Evolutionary conservation across 345 rosid genomes (phyloP), one percentile per base, ranked within the genome.

Genomic region (Kernera saxatilis): DNA sequence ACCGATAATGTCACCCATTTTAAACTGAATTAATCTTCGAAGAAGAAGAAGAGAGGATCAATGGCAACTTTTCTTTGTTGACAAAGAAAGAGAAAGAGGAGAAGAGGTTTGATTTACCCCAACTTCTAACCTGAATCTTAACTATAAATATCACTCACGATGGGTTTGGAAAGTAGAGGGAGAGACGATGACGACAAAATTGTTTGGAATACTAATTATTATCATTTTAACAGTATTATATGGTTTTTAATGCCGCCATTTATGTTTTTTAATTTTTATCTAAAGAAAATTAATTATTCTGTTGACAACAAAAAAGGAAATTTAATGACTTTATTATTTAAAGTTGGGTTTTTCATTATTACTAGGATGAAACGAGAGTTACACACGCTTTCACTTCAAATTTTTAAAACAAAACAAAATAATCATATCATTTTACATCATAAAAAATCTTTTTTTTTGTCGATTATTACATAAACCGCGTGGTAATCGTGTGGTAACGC

Each of bases 61-160:
- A 48, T 12, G 66, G 1, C 8, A 57, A 19, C 12, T 17, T 49
- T 70, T 26, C 17, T 27, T 49, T 60, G 59, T 33, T 63, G 36
- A 63, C 22, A 50, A 68, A 45, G 27, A 55, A 71, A 48, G 27
- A 37, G 17, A 45, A 48, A 73, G 57, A 59, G 17, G 65, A 19
- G 48, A 60, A 63, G 67, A 69, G 64, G 79, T 54, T 29, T 78
- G 73, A 64, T 68, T 43, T 25, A 10, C 55, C 72, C 91, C 89
- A 83, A 82, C 93, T 80, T 82, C 83, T 62, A 73, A 92, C 96
- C 96, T 83, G 96, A 81, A 85, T 73, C 84, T 54, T 71, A 87
- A 81, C 92, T 84, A 76, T 76, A 85, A 77, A 75, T 82, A 73
- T 52, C 66, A 64, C 26, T 54, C 59, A 21, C 2, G n/a, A 61